A percentile compares a stretch with the other conserved stretches of the same genome.
Evolutionary conservation across 2,329 filamentous ascomycete species (phyloP).

Genomic region (Pseudocercospora musae): DNA sequence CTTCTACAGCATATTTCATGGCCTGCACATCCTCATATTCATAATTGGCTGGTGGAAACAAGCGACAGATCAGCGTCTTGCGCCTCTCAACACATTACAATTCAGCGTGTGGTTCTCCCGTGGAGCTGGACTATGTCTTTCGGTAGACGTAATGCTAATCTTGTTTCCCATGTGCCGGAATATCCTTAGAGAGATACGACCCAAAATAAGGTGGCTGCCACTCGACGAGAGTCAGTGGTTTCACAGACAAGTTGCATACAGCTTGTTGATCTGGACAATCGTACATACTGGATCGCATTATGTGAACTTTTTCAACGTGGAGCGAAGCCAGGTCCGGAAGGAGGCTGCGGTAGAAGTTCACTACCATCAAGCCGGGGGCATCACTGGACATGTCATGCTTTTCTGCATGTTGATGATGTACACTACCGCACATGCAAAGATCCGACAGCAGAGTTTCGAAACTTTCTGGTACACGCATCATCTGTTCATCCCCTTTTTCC

Average conservation of each 20-base stretch:
- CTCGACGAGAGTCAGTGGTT: constrained; percentile 98
- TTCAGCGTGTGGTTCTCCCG: constrained; percentile 96
- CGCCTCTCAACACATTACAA: constrained; percentile 72
- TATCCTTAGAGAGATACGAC: constrained; percentile 76
- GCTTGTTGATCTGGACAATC: constrained; percentile 76
- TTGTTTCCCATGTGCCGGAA: constrained; percentile 93
- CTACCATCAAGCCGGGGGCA: constrained; percentile 81
- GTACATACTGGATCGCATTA: constrained; percentile 81
- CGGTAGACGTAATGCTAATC: constrained; percentile 81
- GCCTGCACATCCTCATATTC: constrained; percentile 38
- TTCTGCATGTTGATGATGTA: constrained; percentile 99
- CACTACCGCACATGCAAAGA: constrained; percentile 88
- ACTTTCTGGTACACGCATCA: constrained; percentile 99
- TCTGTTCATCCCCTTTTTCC: constrained; percentile 92
- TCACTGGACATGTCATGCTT: constrained; percentile 96
- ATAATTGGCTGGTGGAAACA: constrained; percentile 59
- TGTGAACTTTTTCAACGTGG: constrained; percentile 98
- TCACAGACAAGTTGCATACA: constrained; percentile 89
- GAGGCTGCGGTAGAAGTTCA: constrained; percentile 84
- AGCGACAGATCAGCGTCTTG: constrained; percentile 62
- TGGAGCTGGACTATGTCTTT: constrained; percentile 82
- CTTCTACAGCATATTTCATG: constrained; percentile 39
- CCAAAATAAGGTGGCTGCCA: constrained; percentile 82
- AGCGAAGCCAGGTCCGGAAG: constrained; percentile 75
- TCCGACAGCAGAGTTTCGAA: constrained; percentile 95